Conservation (phyloP, 2,329 filamentous ascomycete species). For the Metarhizium guizhouense region DNA sequence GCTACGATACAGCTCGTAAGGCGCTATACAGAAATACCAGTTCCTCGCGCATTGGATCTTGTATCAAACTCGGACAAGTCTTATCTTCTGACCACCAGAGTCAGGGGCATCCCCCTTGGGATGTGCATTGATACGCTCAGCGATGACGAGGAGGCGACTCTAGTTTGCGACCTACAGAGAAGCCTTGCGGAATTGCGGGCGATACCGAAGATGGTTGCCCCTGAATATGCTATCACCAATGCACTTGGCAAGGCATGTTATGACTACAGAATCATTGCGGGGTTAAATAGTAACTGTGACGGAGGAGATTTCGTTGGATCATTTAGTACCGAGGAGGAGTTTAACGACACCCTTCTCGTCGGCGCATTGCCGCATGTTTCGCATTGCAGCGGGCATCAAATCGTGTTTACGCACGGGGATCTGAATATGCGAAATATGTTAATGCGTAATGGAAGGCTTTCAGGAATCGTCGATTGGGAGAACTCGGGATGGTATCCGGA, state of each 20-base stretch:
- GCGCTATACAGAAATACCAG: constrained; percentile 1
- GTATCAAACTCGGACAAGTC: neutral
- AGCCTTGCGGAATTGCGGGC: neutral
- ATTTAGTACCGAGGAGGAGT: constrained; percentile 7
- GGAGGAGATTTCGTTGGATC: constrained; percentile 7
- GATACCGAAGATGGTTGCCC: constrained; percentile 2
- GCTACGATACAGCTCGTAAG: constrained; percentile 3
- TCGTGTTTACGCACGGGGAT: constrained; percentile 35
- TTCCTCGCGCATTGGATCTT: constrained; percentile 3
- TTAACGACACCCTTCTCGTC: constrained; percentile 3
- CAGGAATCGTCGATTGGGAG: constrained; percentile 19
- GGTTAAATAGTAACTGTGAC: neutral
- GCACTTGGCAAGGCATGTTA: neutral
- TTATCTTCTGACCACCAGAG: constrained; percentile 2
- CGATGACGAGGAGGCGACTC: neutral
- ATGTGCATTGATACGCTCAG: constrained; percentile 4
- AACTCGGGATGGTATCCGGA: constrained; percentile 14
- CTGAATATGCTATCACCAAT: constrained; percentile 1
- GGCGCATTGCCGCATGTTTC: neutral
- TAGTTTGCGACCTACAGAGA: constrained; percentile 1
- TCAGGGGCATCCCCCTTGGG: neutral
- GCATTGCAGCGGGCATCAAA: constrained; percentile 2
- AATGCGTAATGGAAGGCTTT: constrained; percentile 15
- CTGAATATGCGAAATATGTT: constrained; percentile 20
- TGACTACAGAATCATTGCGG: neutral